Evolutionary conservation across 1,284 basidiomycete species (phyloP).

Genomic region (Coniferiporia sulphurascens): DNA sequence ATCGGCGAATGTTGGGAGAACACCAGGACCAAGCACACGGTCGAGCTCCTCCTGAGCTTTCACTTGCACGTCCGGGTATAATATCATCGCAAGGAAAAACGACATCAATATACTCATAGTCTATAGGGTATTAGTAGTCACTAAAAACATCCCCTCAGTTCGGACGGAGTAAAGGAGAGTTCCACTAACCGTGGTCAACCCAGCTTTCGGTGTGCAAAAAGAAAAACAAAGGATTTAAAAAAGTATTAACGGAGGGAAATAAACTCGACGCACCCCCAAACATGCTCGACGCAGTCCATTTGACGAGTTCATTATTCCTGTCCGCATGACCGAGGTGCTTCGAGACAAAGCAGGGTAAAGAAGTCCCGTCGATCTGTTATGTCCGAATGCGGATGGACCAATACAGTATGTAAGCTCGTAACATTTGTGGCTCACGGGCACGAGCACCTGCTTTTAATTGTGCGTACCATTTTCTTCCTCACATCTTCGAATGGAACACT

Average conservation of each 20-base stretch:
- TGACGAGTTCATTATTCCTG: neutral
- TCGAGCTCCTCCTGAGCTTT: constrained; percentile 39
- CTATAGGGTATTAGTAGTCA: constrained; percentile 27
- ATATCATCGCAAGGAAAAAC: constrained; percentile 36
- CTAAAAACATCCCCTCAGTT: too few species aligned
- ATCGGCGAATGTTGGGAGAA: constrained; percentile 38
- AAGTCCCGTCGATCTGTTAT: neutral
- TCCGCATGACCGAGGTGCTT: neutral
- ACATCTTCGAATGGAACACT: neutral
- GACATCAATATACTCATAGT: constrained; percentile 46
- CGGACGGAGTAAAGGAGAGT: too few species aligned
- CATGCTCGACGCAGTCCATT: constrained; percentile 6
- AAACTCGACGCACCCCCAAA: neutral
- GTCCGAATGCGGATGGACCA: too few species aligned
- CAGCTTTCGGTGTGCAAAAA: neutral
- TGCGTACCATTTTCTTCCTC: neutral
- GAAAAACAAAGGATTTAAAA: too few species aligned
- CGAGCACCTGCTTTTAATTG: neutral
- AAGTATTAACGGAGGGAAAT: constrained; percentile 19
- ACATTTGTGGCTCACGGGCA: too few species aligned
- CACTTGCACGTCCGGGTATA: constrained; percentile 35
- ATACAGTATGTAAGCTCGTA: neutral
- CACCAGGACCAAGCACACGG: constrained; percentile 31
- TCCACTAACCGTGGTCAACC: neutral
- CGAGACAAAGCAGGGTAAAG: neutral